Evolutionary conservation across 108 stramenopile genomes (phyloP), one percentile per base, ranked within the genome.

Genomic region (Cylindrotheca closterium): DNA sequence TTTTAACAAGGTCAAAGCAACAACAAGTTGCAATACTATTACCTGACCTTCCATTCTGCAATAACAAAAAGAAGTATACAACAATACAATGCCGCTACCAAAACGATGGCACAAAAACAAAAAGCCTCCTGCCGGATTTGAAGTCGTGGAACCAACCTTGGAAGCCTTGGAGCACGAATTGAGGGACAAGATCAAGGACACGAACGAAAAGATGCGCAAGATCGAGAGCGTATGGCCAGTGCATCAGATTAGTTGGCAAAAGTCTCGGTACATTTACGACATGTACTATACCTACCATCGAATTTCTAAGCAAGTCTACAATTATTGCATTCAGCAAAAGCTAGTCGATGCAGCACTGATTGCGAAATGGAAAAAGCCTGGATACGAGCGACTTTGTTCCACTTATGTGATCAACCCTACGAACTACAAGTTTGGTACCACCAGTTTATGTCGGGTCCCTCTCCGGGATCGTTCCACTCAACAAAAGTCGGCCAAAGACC

Each of bases 361-460:
- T 60, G 97, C 98, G 60, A 99, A 99, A 68, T 99, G 99, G 99
- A 98, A 98, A 76, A 99, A 99, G 63, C 93, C 95, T 33, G 98
- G 99, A 18, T 99, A 99, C 60, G 99, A 99, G 72, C 80, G 94
- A 15, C 89, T 99, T 3, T 99, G 99, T 75, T 94, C 90, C 50
- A 99, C 97, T 22, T 99, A 98, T 75, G 98, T 97, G 4, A 99
- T 99, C 70, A 98, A 98, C 80, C 80, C 98, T 24, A 75, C 85
- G 61, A 99, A 99, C 78, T 99, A 97, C 82, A 99, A 99, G 66
- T 99, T 98, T 72, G 99, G 99, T 3, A 98, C 98, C 1, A 96
- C 94, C 27, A 81, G 79, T 37, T 96, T 99, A 56, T 99, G 99
- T 77, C 84, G 99, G 21, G 97, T 97, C 21, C 97, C 97, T 0